Conservation (phyloP, 257 asterid genomes). For the Plantago ovata region DNA sequence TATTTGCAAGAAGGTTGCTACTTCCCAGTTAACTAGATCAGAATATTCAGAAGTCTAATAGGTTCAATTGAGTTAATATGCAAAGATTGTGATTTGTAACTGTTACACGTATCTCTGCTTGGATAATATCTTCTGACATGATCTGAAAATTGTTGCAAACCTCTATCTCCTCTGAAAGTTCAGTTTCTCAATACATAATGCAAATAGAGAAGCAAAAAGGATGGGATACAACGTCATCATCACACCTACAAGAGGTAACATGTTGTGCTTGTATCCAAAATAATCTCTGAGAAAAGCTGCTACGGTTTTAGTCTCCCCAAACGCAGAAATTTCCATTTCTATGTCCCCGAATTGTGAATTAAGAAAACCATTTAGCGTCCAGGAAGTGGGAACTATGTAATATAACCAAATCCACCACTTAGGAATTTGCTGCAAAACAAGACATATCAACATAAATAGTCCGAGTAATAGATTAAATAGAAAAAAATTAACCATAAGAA, state of each 20-base stretch:
- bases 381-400: constrained; percentile 48
- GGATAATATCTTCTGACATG: too few species aligned
- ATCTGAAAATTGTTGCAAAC: neutral
- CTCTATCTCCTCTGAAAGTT: constrained; percentile 54
- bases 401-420: constrained; percentile 64
- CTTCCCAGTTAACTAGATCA: neutral
- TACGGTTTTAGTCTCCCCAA: constrained; percentile 42
- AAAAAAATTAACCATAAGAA: too few species aligned
- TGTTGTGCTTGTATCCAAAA: constrained; percentile 40
- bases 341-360: constrained; percentile 61
- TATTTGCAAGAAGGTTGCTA: neutral
- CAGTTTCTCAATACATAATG: constrained; percentile 38
- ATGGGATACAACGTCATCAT: constrained; percentile 40
- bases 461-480: neutral
- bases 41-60: neutral
- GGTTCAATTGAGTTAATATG: neutral
- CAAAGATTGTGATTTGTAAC: too few species aligned
- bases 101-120: too few species aligned
- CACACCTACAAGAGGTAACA: constrained; percentile 51
- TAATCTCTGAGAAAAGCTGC: constrained; percentile 43
- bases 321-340: constrained; percentile 32
- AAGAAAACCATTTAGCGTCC: constrained; percentile 52
- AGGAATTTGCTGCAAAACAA: constrained; percentile 45
- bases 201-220: constrained; percentile 44
- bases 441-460: too few species aligned